Conservation (phyloP, 73 alveolate genomes). For the Paramecium sonneborni region DNA sequence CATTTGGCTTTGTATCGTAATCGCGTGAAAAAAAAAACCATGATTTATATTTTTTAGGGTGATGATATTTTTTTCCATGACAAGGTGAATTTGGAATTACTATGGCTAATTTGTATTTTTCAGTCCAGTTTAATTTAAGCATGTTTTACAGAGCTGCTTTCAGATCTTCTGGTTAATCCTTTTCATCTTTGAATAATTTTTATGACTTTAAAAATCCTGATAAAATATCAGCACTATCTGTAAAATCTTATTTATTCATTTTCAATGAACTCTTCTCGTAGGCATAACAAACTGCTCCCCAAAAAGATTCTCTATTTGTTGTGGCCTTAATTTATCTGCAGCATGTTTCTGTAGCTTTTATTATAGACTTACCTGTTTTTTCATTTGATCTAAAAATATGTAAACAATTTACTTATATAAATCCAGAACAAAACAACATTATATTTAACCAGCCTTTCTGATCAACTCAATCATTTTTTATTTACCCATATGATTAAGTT, state of each 20-base stretch:
- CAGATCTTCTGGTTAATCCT: slow-evolving; percentile 16
- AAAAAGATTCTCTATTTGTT: neutral
- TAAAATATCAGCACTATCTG: neutral
- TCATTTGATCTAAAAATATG: neutral
- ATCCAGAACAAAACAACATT: neutral
- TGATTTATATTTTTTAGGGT: neutral
- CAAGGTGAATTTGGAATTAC: neutral
- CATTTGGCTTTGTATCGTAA: neutral
- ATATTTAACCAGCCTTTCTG: neutral
- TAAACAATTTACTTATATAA: neutral
- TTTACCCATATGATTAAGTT: neutral
- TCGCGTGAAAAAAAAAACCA: neutral
- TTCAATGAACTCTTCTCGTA: neutral
- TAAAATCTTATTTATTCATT: neutral
- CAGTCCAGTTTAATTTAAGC: neutral
- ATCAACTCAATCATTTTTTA: neutral
- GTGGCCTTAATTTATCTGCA: neutral
- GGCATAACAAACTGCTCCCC: neutral
- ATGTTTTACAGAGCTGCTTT: neutral
- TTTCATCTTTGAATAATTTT: neutral
- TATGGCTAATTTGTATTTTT: neutral
- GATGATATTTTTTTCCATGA: slow-evolving; percentile 7
- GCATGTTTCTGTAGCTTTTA: neutral
- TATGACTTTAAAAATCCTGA: neutral
- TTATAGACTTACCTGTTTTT: neutral